Evolutionary conservation across 495 filamentous ascomycete genomes (phyloP).

Genomic region (Talaromyces liani): DNA sequence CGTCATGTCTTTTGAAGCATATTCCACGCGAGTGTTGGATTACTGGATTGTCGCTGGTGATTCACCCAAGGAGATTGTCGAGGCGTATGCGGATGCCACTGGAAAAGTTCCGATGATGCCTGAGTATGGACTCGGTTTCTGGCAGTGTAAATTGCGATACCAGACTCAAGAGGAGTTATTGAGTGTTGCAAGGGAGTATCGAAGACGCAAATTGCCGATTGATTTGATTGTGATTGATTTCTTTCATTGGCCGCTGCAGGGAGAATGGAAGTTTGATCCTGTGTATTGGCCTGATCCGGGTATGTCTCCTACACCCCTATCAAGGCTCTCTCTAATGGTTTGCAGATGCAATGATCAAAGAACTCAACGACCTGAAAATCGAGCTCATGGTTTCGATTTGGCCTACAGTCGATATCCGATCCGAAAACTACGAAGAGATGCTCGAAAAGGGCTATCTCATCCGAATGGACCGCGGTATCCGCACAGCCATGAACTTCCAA

Average conservation of each 20-base stretch:
- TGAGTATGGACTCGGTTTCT: constrained; percentile 54
- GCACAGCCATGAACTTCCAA: constrained; percentile 43
- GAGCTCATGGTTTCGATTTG: constrained; percentile 56
- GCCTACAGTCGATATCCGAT: constrained; percentile 47
- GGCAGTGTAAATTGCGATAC: constrained; percentile 56
- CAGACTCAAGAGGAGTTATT: constrained; percentile 52
- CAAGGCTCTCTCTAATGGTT: neutral
- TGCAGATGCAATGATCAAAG: constrained; percentile 45
- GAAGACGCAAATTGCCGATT: constrained; percentile 38
- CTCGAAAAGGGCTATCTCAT: constrained; percentile 45
- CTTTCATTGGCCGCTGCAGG: constrained; percentile 54
- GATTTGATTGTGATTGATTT: constrained; percentile 55
- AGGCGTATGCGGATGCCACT: constrained; percentile 42
- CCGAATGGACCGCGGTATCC: constrained; percentile 44
- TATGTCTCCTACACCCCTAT: constrained; percentile 11
- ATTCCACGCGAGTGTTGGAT: constrained; percentile 44
- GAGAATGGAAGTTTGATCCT: constrained; percentile 51
- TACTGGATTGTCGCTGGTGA: constrained; percentile 54
- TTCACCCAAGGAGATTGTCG: constrained; percentile 41
- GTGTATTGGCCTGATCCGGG: constrained; percentile 50
- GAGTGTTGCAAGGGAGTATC: constrained; percentile 45
- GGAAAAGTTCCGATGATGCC: constrained; percentile 55
- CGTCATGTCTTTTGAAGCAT: constrained; percentile 51
- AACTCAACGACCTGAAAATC: constrained; percentile 42
- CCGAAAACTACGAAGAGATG: constrained; percentile 48